Evolutionary conservation across 2,329 filamentous ascomycete species (phyloP).

Genomic region (Colletotrichum tofieldiae): DNA sequence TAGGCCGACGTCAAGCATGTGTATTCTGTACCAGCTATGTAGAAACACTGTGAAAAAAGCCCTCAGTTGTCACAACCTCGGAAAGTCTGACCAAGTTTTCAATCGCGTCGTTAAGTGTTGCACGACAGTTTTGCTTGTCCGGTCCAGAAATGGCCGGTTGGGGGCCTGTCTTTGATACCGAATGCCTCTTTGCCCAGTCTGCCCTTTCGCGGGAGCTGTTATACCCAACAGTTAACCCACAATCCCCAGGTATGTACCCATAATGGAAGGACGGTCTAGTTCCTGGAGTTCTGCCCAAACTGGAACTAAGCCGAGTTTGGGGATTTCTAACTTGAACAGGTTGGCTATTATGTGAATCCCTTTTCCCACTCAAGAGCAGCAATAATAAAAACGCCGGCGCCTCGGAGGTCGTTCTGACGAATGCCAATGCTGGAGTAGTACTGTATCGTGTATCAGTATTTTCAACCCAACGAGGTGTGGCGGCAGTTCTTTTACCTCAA

Average conservation of each 20-base stretch:
- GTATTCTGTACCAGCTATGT: background rate
- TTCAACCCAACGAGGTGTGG: background rate
- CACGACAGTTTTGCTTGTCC: too few relatives aligned
- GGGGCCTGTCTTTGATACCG: too few relatives aligned
- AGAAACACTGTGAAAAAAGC: background rate
- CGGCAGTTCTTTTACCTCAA: slow-evolving; percentile 57
- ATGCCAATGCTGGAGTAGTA: slow-evolving; percentile 49
- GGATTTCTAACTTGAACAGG: background rate
- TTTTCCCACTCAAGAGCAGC: slow-evolving; percentile 50
- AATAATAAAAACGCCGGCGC: slow-evolving; percentile 50
- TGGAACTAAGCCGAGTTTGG: too few relatives aligned
- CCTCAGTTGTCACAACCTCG: background rate
- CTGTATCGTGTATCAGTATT: slow-evolving; percentile 25
- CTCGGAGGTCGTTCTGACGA: slow-evolving; percentile 48
- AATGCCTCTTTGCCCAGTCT: too few relatives aligned
- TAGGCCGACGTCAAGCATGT: background rate
- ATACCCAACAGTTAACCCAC: too few relatives aligned
- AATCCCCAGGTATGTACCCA: too few relatives aligned
- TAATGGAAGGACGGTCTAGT: too few relatives aligned
- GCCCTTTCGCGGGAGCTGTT: too few relatives aligned
- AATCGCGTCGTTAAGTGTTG: too few relatives aligned
- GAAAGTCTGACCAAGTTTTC: background rate
- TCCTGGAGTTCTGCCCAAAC: too few relatives aligned
- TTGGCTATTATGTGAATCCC: background rate
- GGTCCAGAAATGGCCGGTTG: too few relatives aligned